phyloP scores from a whole-genome alignment of 169 alveolate genomes.

The Plasmodium fragile region DNA sequence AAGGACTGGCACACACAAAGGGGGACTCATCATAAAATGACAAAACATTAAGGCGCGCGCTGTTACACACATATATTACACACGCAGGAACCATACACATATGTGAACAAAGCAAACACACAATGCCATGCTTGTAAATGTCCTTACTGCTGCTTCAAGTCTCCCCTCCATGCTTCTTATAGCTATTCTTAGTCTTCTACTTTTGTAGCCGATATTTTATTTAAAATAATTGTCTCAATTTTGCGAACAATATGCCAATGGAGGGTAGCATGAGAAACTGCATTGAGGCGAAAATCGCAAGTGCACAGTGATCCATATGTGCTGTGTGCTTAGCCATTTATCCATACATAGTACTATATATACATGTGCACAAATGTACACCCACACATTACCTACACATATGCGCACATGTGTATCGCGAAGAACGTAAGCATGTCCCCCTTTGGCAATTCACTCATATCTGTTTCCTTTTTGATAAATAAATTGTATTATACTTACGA shows the following conservation, averaged over 20 bases:
- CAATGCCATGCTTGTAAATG: neutral
- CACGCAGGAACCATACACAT: neutral
- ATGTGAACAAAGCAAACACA: neutral
- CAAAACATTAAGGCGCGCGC: neutral
- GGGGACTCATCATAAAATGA: neutral
- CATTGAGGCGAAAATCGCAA: neutral
- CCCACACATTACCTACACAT: neutral
- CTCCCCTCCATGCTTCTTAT: neutral
- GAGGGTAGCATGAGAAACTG: neutral
- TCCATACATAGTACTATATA: slow-evolving; percentile 5
- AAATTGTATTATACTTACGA: neutral
- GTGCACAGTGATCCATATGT: neutral
- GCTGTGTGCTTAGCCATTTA: neutral
- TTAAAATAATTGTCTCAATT: slow-evolving; percentile 15
- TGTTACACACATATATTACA: neutral
- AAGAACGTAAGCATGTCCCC: neutral
- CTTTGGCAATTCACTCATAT: neutral
- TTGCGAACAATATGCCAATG: neutral
- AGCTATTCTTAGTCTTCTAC: neutral
- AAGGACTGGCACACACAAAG: neutral
- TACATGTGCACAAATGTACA: neutral
- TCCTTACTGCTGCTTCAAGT: neutral
- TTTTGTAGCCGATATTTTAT: neutral
- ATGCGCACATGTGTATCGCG: neutral
- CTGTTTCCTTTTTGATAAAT: neutral